phyloP scores from a whole-genome alignment of 192 early-diverging fungal species.

The Entomortierella beljakovae region DNA sequence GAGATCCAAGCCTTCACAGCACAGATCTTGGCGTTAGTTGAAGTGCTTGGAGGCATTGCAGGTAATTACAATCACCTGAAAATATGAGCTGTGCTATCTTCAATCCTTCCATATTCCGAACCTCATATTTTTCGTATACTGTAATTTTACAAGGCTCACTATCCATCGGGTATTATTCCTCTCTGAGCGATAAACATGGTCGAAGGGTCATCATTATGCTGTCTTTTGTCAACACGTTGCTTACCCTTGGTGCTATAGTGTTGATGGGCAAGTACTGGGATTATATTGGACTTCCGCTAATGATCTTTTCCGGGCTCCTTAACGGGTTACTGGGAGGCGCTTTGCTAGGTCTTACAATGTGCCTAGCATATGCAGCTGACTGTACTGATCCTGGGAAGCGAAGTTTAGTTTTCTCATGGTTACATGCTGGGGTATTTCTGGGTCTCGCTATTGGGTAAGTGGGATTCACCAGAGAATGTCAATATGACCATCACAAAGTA shows the following conservation, averaged over 20 bases:
- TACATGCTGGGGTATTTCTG: constrained; percentile 33
- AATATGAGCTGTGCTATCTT: not conserved
- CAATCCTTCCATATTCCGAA: not conserved
- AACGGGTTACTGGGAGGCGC: constrained; percentile 30
- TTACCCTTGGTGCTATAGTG: constrained; percentile 11
- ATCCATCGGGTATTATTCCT: constrained; percentile 37
- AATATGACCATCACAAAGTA: not conserved
- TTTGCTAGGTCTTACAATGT: constrained; percentile 20
- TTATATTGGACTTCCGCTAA: constrained; percentile 27
- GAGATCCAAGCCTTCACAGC: constrained; percentile 48
- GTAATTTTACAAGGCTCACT: constrained; percentile 23
- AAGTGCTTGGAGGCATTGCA: constrained; percentile 35
- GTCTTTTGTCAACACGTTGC: constrained; percentile 14
- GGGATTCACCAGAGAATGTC: not conserved
- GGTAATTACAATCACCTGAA: constrained; percentile 17
- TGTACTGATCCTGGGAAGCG: constrained; percentile 47
- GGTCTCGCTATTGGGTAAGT: constrained; percentile 41
- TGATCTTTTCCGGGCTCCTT: constrained; percentile 28
- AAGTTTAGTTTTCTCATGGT: constrained; percentile 30
- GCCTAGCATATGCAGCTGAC: constrained; percentile 41
- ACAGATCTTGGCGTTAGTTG: constrained; percentile 28
- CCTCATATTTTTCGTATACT: not conserved
- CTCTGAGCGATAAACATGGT: constrained; percentile 46
- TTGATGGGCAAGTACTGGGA: constrained; percentile 44
- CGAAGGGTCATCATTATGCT: constrained; percentile 27